phyloP scores from a whole-genome alignment of 495 filamentous ascomycete species.

The Penicillium bovifimosum region DNA sequence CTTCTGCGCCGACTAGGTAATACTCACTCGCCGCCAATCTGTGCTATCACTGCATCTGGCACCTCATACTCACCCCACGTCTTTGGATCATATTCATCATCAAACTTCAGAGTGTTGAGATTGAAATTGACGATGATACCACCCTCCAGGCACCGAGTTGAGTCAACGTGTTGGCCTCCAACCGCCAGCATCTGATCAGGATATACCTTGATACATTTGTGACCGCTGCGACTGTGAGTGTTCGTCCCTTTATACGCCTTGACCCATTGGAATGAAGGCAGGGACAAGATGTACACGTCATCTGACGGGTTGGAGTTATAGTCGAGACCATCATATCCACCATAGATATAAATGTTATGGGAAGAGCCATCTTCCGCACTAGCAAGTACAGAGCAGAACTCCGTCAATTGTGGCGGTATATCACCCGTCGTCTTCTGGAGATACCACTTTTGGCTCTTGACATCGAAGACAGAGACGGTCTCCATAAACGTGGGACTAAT shows the following conservation, averaged over 20 bases:
- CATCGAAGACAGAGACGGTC: slow-evolving; percentile 64
- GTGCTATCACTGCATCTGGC: slow-evolving; percentile 47
- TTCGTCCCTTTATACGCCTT: slow-evolving; percentile 46
- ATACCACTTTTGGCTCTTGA: slow-evolving; percentile 48
- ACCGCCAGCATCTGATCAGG: slow-evolving; percentile 69
- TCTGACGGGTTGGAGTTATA: slow-evolving; percentile 40
- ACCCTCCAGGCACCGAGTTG: slow-evolving; percentile 43
- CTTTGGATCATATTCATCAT: slow-evolving; percentile 54
- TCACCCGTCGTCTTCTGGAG: slow-evolving; percentile 54
- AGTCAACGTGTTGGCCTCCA: slow-evolving; percentile 45
- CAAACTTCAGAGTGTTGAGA: slow-evolving; percentile 52
- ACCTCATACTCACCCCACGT: slow-evolving; percentile 56
- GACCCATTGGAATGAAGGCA: slow-evolving; percentile 75
- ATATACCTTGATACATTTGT: slow-evolving; percentile 62
- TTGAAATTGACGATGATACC: slow-evolving; percentile 60
- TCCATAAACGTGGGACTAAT: slow-evolving; percentile 56
- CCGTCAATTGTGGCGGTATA: slow-evolving; percentile 46
- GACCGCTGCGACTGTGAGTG: slow-evolving; percentile 51
- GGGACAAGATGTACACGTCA: slow-evolving; percentile 67
- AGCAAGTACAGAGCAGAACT: slow-evolving; percentile 63
- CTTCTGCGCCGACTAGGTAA: background rate
- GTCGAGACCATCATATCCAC: slow-evolving; percentile 55
- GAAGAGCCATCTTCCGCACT: slow-evolving; percentile 55
- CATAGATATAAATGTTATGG: slow-evolving; percentile 72
- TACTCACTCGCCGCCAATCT: slow-evolving; percentile 58